A percentile compares a stretch with the other conserved stretches of the same genome.
Conservation (phyloP, 192 early-diverging fungal species). For the Rhizophagus sp. region DNA sequence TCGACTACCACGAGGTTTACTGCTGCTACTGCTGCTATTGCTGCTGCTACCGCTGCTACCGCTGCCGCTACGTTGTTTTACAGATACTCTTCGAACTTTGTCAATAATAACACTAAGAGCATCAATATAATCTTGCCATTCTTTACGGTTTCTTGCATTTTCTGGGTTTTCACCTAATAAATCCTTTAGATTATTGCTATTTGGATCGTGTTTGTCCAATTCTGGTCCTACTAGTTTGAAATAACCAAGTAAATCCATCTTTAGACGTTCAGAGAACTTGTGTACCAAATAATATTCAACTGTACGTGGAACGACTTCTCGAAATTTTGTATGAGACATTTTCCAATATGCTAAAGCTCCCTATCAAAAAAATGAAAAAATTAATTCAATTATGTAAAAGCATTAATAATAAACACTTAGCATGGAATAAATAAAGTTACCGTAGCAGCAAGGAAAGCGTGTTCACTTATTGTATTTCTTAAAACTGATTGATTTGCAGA, state of each 20-base stretch:
- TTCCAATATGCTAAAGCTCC: constrained; percentile 3
- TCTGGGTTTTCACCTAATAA: background rate
- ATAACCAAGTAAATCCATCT: background rate
- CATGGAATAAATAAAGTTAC: background rate
- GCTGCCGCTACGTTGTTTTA: background rate
- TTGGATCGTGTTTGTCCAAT: background rate
- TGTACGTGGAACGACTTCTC: background rate
- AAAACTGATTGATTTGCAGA: background rate
- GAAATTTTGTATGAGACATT: background rate
- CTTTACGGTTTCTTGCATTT: background rate
- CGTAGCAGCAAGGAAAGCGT: constrained; percentile 4
- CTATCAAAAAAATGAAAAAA: background rate
- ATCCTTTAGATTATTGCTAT: background rate
- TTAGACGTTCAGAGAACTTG: background rate
- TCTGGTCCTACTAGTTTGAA: background rate
- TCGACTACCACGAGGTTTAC: too few relatives aligned
- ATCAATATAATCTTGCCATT: background rate
- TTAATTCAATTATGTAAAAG: background rate
- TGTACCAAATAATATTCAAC: constrained; percentile 2
- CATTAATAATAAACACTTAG: too few relatives aligned
- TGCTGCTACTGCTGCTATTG: too few relatives aligned
- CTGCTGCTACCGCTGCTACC: background rate
- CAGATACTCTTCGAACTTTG: background rate
- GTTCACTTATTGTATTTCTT: background rate
- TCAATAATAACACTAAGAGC: background rate